Evolutionary conservation across 2,329 filamentous ascomycete species (phyloP).

Genomic region (Pseudogymnoascus sp.): DNA sequence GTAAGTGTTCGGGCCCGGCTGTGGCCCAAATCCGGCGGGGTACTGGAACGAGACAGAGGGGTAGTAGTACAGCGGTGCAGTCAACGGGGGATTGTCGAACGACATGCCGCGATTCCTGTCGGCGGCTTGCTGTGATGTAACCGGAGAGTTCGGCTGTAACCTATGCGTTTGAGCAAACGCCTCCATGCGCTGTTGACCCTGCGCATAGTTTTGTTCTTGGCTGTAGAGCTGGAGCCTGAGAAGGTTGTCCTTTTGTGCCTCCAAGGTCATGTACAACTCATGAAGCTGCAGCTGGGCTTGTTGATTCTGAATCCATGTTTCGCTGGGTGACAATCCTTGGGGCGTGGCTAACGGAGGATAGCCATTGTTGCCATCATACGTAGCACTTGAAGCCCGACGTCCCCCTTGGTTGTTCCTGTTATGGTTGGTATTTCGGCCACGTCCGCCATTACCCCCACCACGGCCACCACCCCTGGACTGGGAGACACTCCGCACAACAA

Average conservation of each 20-base stretch:
- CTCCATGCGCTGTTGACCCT: conserved; percentile 34
- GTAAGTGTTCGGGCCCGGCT: conserved; percentile 43
- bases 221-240: conserved; percentile 39
- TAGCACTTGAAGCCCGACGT: conserved; percentile 25
- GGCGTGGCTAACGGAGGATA: conserved; percentile 18
- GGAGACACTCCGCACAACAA: conserved; percentile 50
- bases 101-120: conserved; percentile 50
- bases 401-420: conserved; percentile 18
- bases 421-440: conserved; percentile 19
- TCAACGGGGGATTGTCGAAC: conserved; percentile 52
- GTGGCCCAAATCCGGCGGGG: conserved; percentile 38
- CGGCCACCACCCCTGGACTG: conserved; percentile 39
- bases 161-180: conserved; percentile 35
- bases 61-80: conserved; percentile 49
- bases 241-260: conserved; percentile 36
- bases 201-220: conserved; percentile 37
- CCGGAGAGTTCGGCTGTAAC: conserved; percentile 27
- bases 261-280: conserved; percentile 29
- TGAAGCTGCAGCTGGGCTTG: conserved; percentile 28
- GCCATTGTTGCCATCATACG: conserved; percentile 21
- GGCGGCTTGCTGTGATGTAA: conserved; percentile 32
- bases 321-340: conserved; percentile 21
- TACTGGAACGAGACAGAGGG: conserved; percentile 31
- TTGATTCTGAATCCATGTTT: conserved; percentile 25
- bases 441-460: conserved; percentile 20